Base-by-base conservation (phyloP, 2,329 filamentous ascomycete genomes). In the Aspergillus neotritici region DNA sequence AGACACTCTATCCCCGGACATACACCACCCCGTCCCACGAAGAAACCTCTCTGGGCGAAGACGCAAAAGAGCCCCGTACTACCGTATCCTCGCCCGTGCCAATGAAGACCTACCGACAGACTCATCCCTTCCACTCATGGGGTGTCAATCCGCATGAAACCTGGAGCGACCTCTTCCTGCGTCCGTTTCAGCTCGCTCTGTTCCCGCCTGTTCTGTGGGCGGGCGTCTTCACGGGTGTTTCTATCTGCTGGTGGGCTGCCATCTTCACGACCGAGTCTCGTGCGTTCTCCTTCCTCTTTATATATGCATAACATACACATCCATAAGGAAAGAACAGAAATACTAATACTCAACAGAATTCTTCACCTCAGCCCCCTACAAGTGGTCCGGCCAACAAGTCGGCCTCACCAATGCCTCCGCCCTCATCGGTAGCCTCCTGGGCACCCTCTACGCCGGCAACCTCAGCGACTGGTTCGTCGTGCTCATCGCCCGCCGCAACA, bases 381-480 rank as follows among this genome's bases (percentile, higher is more conserved):
- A 25, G 5, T 41, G 39, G 39, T 34, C 12, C n/a, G 39, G 39
- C 5, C n/a, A 41, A 3, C 21, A 41, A 7, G 39, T 41, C n/a
- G 39, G 39, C 1, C 31, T 41, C 13, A 34, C 31, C 7, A 41
- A 41, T 9, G 17, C 31, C 14, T n/a, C 32, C 5, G 39, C 39
- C 3, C 32, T 40, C 2, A 31, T 39, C 7, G 41, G 41, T 7
- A 33, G 25, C 11, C 15, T 39, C 9, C 35, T 43, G 11, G 41
- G 41, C 4, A 39, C 29, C 9, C 29, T 43, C 14, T 42, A 37
- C 21, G 50, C 54, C 5, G 58, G 58, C 3, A 47, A 45, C 5
- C 44, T 59, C 10, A 50, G 50, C 37, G 56, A 60, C 42, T 54
- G 52, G 53, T 42, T 60, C 29, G 51, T 53, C 3, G 28, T 61